These are phyloP conservation scores for Solanum sitiens DNA, from an alignment of 257 asterid species.

Conservation along the genomic window DNA sequence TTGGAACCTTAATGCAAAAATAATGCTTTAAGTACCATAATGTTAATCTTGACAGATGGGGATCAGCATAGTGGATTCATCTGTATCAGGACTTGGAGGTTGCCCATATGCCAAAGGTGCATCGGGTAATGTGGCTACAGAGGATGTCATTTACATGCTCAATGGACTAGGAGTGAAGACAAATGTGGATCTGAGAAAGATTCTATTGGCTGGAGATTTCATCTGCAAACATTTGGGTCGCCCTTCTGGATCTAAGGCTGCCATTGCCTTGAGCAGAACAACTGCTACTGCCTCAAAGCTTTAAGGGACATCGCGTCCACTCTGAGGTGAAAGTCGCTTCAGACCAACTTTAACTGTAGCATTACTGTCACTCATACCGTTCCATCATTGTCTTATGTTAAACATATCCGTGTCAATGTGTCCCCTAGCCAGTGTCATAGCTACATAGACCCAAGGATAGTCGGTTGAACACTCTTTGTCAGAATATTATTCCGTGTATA, in stretches of 20 bases:
- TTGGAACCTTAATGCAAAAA: neutral
- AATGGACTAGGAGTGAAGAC: conserved; percentile 78
- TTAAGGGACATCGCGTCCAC: conserved; percentile 12
- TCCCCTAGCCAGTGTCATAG: neutral
- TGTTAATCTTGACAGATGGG: conserved; percentile 58
- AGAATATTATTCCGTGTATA: neutral
- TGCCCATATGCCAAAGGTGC: conserved; percentile 99
- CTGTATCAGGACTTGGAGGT: conserved; percentile 91
- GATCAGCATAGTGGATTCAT: conserved; percentile 67
- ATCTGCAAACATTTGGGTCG: conserved; percentile 67
- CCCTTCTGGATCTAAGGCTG: conserved; percentile 71
- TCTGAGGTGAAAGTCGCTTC: neutral
- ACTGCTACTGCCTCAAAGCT: conserved; percentile 60
- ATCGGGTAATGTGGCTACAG: conserved; percentile 90
- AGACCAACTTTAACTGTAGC: neutral
- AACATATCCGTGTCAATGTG: neutral
- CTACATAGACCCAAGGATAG: neutral
- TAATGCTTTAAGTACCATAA: neutral
- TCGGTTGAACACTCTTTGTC: neutral
- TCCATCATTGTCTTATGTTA: neutral
- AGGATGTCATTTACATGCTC: conserved; percentile 92
- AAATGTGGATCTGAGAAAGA: conserved; percentile 55
- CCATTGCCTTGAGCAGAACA: conserved; percentile 50
- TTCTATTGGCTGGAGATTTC: conserved; percentile 74
- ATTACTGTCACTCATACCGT: neutral